These are phyloP conservation scores for Leucocoprinus birnbaumii DNA, from an alignment of 768 basidiomycete genomes.

Conservation along the genomic window DNA sequence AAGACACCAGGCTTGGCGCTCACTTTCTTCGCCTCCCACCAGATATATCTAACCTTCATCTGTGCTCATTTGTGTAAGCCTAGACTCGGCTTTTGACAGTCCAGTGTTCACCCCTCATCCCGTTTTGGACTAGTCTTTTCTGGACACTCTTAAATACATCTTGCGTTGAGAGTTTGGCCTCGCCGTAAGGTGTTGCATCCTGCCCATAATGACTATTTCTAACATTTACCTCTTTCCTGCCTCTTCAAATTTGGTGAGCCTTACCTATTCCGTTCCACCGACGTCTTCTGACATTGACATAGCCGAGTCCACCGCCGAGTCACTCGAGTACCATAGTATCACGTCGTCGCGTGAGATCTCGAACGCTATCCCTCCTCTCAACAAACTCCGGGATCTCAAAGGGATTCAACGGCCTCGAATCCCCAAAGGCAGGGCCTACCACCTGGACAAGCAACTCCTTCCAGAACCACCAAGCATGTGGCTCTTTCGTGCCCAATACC, in stretches of 20 bases:
- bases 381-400: conserved; percentile 20
- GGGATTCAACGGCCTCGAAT: conserved; percentile 16
- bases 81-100: not conserved
- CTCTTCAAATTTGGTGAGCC: not conserved
- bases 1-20: not conserved
- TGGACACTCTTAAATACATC: not conserved
- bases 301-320: not conserved
- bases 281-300: not conserved
- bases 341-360: conserved; percentile 14
- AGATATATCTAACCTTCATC: not conserved
- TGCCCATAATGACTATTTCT: not conserved
- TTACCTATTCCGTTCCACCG: not conserved
- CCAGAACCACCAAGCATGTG: conserved; percentile 21
- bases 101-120: not conserved
- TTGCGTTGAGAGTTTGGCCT: not conserved
- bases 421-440: conserved; percentile 22
- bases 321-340: not conserved
- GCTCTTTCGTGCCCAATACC: conserved; percentile 23
- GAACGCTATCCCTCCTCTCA: conserved; percentile 26
- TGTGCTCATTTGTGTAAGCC: too few relatives aligned
- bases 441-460: conserved; percentile 17
- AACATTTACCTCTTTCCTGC: not conserved
- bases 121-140: not conserved
- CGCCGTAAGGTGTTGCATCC: not conserved
- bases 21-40: not conserved